A percentile compares a stretch with the other conserved stretches of the same genome.
phyloP scores from a whole-genome alignment of 1,284 basidiomycete genomes.

The Tilletia horrida region DNA sequence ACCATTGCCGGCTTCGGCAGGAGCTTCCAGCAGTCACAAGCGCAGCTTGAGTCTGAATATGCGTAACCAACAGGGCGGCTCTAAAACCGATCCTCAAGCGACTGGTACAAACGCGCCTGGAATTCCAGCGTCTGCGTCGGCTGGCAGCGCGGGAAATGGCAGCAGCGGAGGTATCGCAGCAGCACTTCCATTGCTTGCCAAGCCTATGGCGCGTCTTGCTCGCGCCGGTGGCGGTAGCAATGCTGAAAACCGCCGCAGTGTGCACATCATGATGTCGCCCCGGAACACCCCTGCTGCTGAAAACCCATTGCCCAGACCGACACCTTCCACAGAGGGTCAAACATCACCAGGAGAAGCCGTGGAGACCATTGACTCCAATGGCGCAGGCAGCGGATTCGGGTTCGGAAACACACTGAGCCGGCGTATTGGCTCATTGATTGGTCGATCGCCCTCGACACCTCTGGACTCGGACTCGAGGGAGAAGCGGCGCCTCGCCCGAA shows the following conservation, averaged over 20 bases:
- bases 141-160: background rate
- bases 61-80: background rate
- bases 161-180: no score
- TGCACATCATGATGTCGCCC: conserved; percentile 23
- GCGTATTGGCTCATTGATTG: conserved; percentile 46
- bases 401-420: conserved; percentile 39
- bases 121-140: conserved; percentile 18
- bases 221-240: background rate
- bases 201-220: conserved; percentile 3
- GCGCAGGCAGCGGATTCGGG: conserved; percentile 23
- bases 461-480: conserved; percentile 37
- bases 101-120: background rate
- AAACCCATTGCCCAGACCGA: no score
- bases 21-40: conserved; percentile 35
- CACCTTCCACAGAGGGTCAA: background rate
- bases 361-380: background rate
- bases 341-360: no score
- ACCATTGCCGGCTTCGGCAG: conserved; percentile 17
- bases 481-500: conserved; percentile 39
- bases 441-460: conserved; percentile 40
- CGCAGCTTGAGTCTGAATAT: conserved; percentile 37
- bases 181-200: background rate
- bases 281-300: background rate
- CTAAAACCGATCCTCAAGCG: background rate
- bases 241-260: conserved; percentile 27